phyloP scores from a whole-genome alignment of 2,329 filamentous ascomycete genomes.

The Scedosporium aurantiacum region DNA sequence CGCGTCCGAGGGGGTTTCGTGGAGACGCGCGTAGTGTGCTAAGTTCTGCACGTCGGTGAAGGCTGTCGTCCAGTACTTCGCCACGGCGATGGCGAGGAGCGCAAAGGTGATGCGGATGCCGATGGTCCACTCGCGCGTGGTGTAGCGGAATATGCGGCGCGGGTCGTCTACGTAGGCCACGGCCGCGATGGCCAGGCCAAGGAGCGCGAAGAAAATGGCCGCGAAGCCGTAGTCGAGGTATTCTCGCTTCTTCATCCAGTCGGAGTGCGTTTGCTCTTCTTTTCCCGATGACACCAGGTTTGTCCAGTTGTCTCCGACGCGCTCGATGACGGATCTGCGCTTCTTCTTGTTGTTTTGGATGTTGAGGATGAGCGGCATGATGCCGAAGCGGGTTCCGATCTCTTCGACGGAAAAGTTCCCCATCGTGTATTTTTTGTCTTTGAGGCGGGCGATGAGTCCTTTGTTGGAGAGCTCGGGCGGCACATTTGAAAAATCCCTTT shows the following conservation, averaged over 20 bases:
- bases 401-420: conserved; percentile 9
- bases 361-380: conserved; percentile 7
- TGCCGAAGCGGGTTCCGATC: conserved; percentile 9
- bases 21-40: conserved; percentile 12
- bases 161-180: conserved; percentile 12
- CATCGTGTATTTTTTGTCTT: conserved; percentile 11
- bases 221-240: conserved; percentile 11
- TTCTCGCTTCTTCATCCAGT: conserved; percentile 10
- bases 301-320: conserved; percentile 1
- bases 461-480: conserved; percentile 11
- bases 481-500: conserved; percentile 11
- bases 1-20: conserved; percentile 9
- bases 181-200: conserved; percentile 13
- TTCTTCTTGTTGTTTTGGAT: background rate
- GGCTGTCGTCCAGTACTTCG: conserved; percentile 12
- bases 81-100: conserved; percentile 11
- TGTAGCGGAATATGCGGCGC: conserved; percentile 11
- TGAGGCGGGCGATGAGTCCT: conserved; percentile 10
- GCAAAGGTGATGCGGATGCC: conserved; percentile 13
- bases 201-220: conserved; percentile 12
- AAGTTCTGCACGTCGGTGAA: conserved; percentile 16
- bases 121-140: conserved; percentile 6
- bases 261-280: background rate
- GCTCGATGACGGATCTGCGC: background rate
- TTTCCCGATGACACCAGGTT: background rate